A percentile compares a stretch with the other conserved stretches of the same genome.
Evolutionary conservation across 2,329 filamentous ascomycete genomes (phyloP).

Genomic region (Purpureocillium takamizusanense): DNA sequence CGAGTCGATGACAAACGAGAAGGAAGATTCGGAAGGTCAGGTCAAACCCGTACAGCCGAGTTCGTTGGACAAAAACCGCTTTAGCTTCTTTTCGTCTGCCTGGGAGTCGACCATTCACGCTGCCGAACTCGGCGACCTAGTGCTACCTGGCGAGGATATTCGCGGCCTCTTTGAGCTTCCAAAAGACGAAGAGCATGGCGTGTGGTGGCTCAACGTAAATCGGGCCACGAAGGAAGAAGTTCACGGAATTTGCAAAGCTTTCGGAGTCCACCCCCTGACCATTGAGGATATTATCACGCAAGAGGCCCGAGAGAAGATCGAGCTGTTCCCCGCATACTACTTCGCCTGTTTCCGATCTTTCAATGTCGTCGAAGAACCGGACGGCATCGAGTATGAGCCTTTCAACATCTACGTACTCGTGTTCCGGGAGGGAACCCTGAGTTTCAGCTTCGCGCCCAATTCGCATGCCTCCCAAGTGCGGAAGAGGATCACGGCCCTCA

Average conservation of each 20-base stretch:
- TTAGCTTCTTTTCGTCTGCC: constrained; percentile 95
- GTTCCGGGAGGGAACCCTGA: constrained; percentile 88
- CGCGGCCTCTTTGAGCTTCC: constrained; percentile 72
- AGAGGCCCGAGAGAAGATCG: constrained; percentile 95
- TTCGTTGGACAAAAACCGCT: constrained; percentile 62
- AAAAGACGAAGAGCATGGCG: constrained; percentile 59
- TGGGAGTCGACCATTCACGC: constrained; percentile 91
- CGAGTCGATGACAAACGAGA: constrained; percentile 36
- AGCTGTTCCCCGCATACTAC: constrained; percentile 95
- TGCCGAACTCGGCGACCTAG: constrained; percentile 75
- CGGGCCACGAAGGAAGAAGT: constrained; percentile 86
- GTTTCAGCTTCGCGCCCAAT: constrained; percentile 87
- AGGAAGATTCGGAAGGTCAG: constrained; percentile 25
- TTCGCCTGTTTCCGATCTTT: constrained; percentile 97
- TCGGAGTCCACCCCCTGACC: constrained; percentile 90
- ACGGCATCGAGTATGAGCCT: constrained; percentile 78
- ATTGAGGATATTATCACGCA: constrained; percentile 94
- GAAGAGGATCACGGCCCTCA: constrained; percentile 82
- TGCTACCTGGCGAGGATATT: constrained; percentile 83
- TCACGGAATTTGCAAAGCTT: constrained; percentile 80
- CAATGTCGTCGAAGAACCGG: constrained; percentile 66
- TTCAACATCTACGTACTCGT: constrained; percentile 97
- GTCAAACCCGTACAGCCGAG: constrained; percentile 26
- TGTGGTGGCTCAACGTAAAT: constrained; percentile 98
- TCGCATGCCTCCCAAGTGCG: constrained; percentile 82